Conservation (phyloP, 2,329 filamentous ascomycete genomes). For the Sporothrix humicola region DNA sequence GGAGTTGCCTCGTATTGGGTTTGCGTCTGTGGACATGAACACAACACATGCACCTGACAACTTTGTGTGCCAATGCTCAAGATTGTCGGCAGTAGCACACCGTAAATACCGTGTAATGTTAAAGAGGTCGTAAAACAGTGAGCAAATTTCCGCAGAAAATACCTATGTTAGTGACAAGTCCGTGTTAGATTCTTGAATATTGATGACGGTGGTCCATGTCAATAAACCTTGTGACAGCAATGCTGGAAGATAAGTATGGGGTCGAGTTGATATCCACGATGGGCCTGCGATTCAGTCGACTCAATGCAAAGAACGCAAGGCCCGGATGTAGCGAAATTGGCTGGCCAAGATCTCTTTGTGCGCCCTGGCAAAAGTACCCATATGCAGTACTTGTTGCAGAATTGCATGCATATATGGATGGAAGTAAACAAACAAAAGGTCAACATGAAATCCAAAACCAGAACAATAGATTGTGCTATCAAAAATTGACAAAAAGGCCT, state of each 20-base stretch:
- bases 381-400: background rate
- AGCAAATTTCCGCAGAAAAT: no score
- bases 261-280: background rate
- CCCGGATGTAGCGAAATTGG: conserved; percentile 10
- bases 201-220: conserved; percentile 1
- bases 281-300: background rate
- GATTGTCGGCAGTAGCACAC: background rate
- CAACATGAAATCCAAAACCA: background rate
- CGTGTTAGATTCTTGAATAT: background rate
- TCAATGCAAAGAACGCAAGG: conserved; percentile 18
- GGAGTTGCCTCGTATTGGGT: conserved; percentile 6
- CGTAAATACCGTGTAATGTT: background rate
- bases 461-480: background rate
- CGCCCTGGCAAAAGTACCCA: no score
- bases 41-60: background rate
- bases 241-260: conserved; percentile 24
- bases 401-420: background rate
- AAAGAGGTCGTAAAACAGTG: background rate
- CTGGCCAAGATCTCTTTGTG: background rate
- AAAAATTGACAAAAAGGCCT: background rate
- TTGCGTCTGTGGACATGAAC: background rate
- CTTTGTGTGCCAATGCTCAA: background rate
- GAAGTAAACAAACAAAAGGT: background rate
- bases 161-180: background rate
- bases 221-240: background rate